phyloP scores from a whole-genome alignment of 345 rosid genomes.

The Dovyalis caffra region DNA sequence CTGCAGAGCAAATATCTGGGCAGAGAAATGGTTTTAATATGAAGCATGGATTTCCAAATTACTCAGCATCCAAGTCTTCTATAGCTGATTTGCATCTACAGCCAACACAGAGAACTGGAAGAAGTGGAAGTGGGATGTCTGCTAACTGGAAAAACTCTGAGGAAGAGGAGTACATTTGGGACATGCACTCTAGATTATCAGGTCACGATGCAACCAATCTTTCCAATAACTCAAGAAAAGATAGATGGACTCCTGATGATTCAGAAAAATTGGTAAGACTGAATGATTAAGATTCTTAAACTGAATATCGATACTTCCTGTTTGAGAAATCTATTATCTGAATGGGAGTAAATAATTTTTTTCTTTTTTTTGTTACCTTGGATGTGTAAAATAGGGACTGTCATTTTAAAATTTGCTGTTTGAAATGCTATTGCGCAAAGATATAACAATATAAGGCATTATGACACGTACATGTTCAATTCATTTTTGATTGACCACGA shows the following conservation, averaged over 20 bases:
- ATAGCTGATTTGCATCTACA: constrained; percentile 38
- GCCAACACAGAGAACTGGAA: constrained; percentile 34
- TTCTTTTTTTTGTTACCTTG: no score
- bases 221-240: constrained; percentile 49
- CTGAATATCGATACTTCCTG: not conserved
- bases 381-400: not conserved
- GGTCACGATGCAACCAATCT: constrained; percentile 50
- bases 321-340: constrained; percentile 3
- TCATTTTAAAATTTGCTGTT: constrained; percentile 1
- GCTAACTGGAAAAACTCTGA: constrained; percentile 91
- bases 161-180: constrained; percentile 99
- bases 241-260: constrained; percentile 49
- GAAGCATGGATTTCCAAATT: constrained; percentile 55
- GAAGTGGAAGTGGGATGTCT: constrained; percentile 43
- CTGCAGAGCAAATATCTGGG: constrained; percentile 47
- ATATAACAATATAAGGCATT: not conserved
- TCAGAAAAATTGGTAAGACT: constrained; percentile 67
- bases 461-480: not conserved
- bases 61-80: constrained; percentile 44
- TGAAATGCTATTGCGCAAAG: not conserved
- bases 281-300: not conserved
- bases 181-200: constrained; percentile 67
- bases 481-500: not conserved
- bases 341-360: not conserved
- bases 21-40: constrained; percentile 59